A percentile compares a stretch with the other conserved stretches of the same genome.
phyloP scores from a whole-genome alignment of 805 yeast genomes.

The Teunomyces pallodes region DNA sequence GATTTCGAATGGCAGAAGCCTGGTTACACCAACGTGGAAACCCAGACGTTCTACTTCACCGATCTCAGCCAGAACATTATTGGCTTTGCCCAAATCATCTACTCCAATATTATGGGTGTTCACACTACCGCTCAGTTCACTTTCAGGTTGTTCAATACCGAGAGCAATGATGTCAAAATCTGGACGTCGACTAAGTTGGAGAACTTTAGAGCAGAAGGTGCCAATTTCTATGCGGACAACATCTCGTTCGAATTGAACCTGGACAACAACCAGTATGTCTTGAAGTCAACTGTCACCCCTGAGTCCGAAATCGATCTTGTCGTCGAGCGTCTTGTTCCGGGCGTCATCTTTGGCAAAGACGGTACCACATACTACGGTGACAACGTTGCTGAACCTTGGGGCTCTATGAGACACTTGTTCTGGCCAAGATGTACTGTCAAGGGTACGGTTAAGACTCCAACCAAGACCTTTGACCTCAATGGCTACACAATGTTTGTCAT shows the following conservation, averaged over 20 bases:
- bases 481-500: conserved; percentile 79
- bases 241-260: conserved; percentile 63
- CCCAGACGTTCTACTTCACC: conserved; percentile 86
- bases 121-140: conserved; percentile 93
- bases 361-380: conserved; percentile 88
- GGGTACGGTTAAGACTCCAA: conserved; percentile 54
- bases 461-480: conserved; percentile 34
- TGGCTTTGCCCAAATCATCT: conserved; percentile 93
- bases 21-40: conserved; percentile 85
- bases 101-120: conserved; percentile 85
- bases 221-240: conserved; percentile 77
- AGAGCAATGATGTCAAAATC: conserved; percentile 43
- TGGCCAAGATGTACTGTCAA: conserved; percentile 85
- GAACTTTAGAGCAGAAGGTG: conserved; percentile 68
- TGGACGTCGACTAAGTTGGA: conserved; percentile 94
- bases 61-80: conserved; percentile 58
- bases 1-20: conserved; percentile 81
- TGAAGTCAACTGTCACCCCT: conserved; percentile 63
- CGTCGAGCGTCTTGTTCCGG: conserved; percentile 63
- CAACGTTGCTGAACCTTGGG: conserved; percentile 87
- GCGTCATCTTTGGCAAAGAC: conserved; percentile 86
- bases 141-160: conserved; percentile 67
- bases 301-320: conserved; percentile 70
- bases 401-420: conserved; percentile 90
- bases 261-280: conserved; percentile 44